Percentiles rank a stretch among this genome's conserved stretches.
phyloP scores from a whole-genome alignment of 176 grass and related monocot species.

The Carex pumila region DNA sequence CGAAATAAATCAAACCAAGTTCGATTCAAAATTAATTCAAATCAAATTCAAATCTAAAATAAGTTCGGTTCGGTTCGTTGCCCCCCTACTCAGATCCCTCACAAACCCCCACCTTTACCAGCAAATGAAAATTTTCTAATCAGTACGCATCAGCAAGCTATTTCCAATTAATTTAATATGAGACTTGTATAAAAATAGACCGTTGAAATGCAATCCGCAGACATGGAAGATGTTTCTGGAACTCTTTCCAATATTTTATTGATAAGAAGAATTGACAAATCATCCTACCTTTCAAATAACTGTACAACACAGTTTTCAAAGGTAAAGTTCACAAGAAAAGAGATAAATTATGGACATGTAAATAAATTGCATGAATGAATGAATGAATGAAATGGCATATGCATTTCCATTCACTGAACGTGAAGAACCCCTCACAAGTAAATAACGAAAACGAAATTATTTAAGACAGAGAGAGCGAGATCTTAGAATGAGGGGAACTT shows the following conservation, averaged over 20 bases:
- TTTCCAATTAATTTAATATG: background rate
- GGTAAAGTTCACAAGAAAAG: background rate
- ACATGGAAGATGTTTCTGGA: background rate
- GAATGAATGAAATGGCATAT: background rate
- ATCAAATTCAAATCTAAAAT: too few species aligned
- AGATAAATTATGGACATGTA: background rate
- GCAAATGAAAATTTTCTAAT: background rate
- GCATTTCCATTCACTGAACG: slow-evolving; percentile 1
- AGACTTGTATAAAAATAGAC: background rate
- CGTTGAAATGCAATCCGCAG: background rate
- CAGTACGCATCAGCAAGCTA: background rate
- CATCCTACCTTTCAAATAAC: background rate
- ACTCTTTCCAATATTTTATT: background rate
- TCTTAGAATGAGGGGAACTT: slow-evolving; percentile 22
- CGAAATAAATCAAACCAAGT: too few species aligned
- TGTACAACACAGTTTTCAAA: background rate
- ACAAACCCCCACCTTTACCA: background rate
- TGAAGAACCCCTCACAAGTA: background rate
- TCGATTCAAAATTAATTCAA: too few species aligned
- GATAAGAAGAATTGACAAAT: background rate
- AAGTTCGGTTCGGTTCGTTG: too few species aligned
- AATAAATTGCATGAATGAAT: background rate
- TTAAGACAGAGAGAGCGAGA: background rate
- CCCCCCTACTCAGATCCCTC: background rate
- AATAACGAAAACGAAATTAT: background rate